Evolutionary conservation across 73 alveolate species (phyloP).

Genomic region (Stentor coeruleus): DNA sequence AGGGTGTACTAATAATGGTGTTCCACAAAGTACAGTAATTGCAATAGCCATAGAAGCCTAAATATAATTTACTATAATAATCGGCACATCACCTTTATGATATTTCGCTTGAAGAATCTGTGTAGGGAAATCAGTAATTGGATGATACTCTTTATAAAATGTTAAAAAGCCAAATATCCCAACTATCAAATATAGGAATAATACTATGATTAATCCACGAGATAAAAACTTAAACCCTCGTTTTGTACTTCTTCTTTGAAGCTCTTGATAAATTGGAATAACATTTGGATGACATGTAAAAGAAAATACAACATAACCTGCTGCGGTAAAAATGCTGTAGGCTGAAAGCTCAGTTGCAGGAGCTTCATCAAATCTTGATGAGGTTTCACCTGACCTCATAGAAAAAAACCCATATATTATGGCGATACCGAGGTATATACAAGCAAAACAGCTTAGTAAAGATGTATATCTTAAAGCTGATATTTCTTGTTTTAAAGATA

Average conservation of each 20-base stretch:
- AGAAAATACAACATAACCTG: constrained; percentile 52
- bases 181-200: constrained; percentile 39
- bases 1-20: constrained; percentile 14
- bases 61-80: background rate
- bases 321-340: constrained; percentile 40
- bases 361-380: background rate
- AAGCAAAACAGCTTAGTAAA: background rate
- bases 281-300: constrained; percentile 58
- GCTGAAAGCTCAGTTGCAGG: constrained; percentile 18
- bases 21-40: background rate
- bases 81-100: constrained; percentile 10
- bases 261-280: constrained; percentile 55
- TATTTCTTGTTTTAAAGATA: background rate
- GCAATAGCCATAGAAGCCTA: background rate
- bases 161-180: constrained; percentile 58
- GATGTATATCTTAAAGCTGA: constrained; percentile 6
- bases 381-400: background rate
- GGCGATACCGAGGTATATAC: background rate
- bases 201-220: constrained; percentile 41
- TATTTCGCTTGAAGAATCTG: background rate
- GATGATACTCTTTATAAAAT: constrained; percentile 22
- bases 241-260: constrained; percentile 33
- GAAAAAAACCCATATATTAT: background rate
- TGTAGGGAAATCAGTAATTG: background rate
- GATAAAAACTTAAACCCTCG: constrained; percentile 41